Base-by-base conservation (phyloP, 1,284 basidiomycete species). In the Anthracocystis panici-leucophaei region DNA sequence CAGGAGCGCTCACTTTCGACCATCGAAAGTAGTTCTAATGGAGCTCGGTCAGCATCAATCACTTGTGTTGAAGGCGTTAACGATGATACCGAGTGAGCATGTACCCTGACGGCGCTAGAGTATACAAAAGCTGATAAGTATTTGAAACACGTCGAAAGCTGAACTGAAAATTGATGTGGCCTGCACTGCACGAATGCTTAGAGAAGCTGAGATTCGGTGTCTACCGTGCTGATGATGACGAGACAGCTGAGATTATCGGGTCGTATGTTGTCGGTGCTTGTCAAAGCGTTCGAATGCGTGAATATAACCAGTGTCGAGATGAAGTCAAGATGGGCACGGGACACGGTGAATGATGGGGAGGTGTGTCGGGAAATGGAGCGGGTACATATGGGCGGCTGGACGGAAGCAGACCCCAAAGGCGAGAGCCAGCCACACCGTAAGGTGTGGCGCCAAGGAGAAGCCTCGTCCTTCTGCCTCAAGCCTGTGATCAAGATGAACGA, bases 401-500 rank as follows among this genome's bases (percentile, higher is more conserved):
- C 2, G 35, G 14, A 38, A 16, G 14, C 35, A 38, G 35, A 38
- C 35, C 11, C 3, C 35, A 38, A 31, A 49, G 6, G n/a, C 48
- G n/a, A 33, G 16, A 27, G 23, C 11, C 20, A 42, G n/a, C 20
- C 35, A 14, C 14, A 16, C 35, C 10, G 35, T 38, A 27, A 40
- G 23, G 23, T 53, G 35, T 23, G 51, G 25, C 12, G 38, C 33
- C 51, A n/a, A 21, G 7, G 27, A 25, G 29, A 53, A 25, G 20
- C 20, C 21, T 40, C 35, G 21, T 18, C 5, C 12, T 38, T 23
- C 50, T 23, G 33, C 14, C 50, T 52, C 35, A 52, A 52, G 51
- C 51, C 41, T 53, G 51, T 42, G 51, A 42, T 25, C 35, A n/a
- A 38, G 25, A 31, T n/a, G 48, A 31, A 27, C 12, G 48, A n/a